phyloP scores from a whole-genome alignment of 257 asterid species.

The Nicotiana obtusifolia region DNA sequence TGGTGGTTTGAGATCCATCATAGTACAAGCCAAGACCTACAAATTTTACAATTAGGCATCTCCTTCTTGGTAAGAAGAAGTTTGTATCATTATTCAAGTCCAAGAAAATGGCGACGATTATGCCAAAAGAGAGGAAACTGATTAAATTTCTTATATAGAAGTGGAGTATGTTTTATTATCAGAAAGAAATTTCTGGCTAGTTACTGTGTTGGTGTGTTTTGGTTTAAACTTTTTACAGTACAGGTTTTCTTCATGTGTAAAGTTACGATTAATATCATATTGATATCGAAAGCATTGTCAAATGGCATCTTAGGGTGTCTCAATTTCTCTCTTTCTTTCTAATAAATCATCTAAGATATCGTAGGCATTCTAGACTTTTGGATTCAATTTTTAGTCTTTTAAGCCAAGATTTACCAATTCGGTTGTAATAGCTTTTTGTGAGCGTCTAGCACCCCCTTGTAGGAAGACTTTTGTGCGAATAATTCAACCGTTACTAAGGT shows the following conservation, averaged over 20 bases:
- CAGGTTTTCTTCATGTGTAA: background rate
- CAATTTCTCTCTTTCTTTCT: background rate
- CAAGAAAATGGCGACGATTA: background rate
- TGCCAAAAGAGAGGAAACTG: background rate
- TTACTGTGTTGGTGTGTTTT: background rate
- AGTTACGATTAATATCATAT: background rate
- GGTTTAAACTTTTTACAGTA: background rate
- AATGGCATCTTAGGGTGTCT: background rate
- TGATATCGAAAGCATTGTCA: background rate
- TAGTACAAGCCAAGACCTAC: slow-evolving; percentile 26
- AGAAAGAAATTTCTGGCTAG: background rate
- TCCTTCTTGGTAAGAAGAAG: background rate
- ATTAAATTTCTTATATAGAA: background rate
- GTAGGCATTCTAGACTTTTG: background rate
- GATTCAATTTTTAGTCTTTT: background rate
- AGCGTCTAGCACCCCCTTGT: too few species aligned
- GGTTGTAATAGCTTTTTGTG: too few species aligned
- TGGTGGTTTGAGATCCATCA: slow-evolving; percentile 36
- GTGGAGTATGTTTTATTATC: background rate
- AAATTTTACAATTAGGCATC: slow-evolving; percentile 34
- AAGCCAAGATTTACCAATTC: too few species aligned
- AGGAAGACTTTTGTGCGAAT: too few species aligned
- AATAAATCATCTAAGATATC: background rate
- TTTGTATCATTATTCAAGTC: background rate
- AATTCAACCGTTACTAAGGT: too few species aligned